Conservation (phyloP, 805 yeast genomes). For the Nakazawaea wickerhamii region DNA sequence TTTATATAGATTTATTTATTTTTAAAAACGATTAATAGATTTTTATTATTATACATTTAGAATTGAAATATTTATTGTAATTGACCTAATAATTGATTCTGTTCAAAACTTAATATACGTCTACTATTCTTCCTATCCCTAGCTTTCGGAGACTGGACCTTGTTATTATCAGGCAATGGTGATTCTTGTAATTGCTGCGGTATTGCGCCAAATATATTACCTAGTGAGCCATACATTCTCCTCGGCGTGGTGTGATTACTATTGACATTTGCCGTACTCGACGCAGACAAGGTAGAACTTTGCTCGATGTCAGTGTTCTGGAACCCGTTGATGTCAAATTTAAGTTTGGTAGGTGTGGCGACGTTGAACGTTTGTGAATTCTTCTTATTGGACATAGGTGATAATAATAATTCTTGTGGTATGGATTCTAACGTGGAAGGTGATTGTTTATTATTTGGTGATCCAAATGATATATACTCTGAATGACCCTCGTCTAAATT, state of each 20-base stretch:
- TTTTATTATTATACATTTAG: conserved; percentile 9
- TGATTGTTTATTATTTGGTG: conserved; percentile 26
- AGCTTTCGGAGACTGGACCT: neutral
- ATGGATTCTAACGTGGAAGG: neutral
- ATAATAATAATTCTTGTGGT: conserved; percentile 2
- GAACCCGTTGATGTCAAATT: conserved; percentile 11
- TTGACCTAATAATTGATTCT: conserved; percentile 42
- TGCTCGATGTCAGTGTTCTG: conserved; percentile 10
- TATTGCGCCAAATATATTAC: neutral
- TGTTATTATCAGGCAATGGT: neutral
- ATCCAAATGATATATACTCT: conserved; percentile 36
- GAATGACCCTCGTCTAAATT: conserved; percentile 17
- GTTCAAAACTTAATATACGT: conserved; percentile 47
- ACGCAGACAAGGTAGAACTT: conserved; percentile 9
- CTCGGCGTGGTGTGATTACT: conserved; percentile 4
- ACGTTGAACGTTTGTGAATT: neutral
- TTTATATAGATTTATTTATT: neutral
- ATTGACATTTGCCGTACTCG: conserved; percentile 1
- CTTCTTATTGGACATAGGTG: conserved; percentile 3
- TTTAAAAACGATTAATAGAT: neutral
- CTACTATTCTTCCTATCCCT: conserved; percentile 15
- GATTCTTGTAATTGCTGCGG: conserved; percentile 1
- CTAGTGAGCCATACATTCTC: conserved; percentile 11
- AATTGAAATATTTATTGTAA: conserved; percentile 21
- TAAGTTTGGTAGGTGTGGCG: conserved; percentile 6